Evolutionary conservation across 345 rosid species (phyloP), one percentile per base, ranked within the genome.

Genomic region (Luvunga scandens): DNA sequence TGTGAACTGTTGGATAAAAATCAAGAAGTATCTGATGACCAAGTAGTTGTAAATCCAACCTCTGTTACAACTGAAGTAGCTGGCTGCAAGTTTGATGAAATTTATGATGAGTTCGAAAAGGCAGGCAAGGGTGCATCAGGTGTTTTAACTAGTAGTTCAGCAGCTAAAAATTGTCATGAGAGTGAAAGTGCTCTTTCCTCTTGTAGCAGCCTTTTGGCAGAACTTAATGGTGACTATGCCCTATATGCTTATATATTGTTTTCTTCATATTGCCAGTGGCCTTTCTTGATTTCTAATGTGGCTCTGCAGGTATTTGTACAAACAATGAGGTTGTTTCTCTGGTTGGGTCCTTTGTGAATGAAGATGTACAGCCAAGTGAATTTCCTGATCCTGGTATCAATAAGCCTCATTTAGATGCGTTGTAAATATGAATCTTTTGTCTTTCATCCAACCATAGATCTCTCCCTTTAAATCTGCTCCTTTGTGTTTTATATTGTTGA

Each of bases 211-310:
- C 21, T 30, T 66, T 78, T 78, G 24, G 65, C 55, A 68, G 82
- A 79, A 74, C 57, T 78, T 77, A 84, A 75, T 69, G 86, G 86
- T 83, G 76, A 79, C 66, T 72, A 33, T 72, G 62, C 25, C 12
- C 39, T 12, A 5, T 9, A 24, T 39, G 30, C 65, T 38, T 64
- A 3, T 61, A 6, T 71, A 48, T 69, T 18, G 14, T 71, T 72
- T 69, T 39, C 16, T 18, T 34, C 27, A 25, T 34, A 27, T 63
- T 63, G 24, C 42, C 63, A 36, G 66, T 53, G 59, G 25, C 76
- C 59, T 71, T 21, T 72, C 12, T 66, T 83, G 72, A 31, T 63
- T 68, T 78, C 45, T 82, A 25, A 73, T 70, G 63, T 80, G 68
- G 71, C 59, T 66, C 83, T 78, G 73, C 48, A 83, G 82, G 39